Evolutionary conservation across 768 basidiomycete species (phyloP), one percentile per base, ranked within the genome.

Genomic region (Calocybe indica): DNA sequence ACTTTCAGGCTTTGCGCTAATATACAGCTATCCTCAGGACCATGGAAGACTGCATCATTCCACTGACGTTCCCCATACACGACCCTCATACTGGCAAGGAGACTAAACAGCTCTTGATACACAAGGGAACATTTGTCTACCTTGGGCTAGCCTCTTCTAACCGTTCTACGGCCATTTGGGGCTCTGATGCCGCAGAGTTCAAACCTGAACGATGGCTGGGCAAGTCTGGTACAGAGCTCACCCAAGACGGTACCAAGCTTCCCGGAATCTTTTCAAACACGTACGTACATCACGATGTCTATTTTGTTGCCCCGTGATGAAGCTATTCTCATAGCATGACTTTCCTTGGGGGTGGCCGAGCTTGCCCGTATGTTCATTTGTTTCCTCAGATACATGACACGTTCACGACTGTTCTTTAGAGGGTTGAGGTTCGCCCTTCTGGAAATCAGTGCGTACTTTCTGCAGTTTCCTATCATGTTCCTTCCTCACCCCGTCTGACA

Each of bases 181-280:
- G 76, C 7, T 62, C 66, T 3, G 76, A 79, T 51, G 70, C 71
- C 1, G 36, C 60, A 10, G 70, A 75, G 48, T 76, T 73, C 67
- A 76, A 72, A 42, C 76, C 75, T 0, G 74, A 76, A 49, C 57
- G 76, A 13, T 79, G 78, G 76, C 55, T 76, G 5, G 57, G 57
- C 1, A 48, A 56, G 34, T 58, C 49, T 32, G 51, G 61, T 14
- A 60, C 57, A 1, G 53, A 60, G 5, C 51, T 31, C 33, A 37
- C 55, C 15, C 55, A 71, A 7, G 50, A 50, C 1, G 57, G 62
- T n/a, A 68, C 67, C 2, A 65, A 62, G 8, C 53, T 75, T 7
- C 73, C 74, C 2, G 75, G 75, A 3, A 53, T 73, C 7, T 74
- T 72, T 51, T 69, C 73, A 1, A 64, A 71, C 45, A 53, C 73